Conservation (phyloP, 495 filamentous ascomycete genomes). For the Daldinia caldariorum region DNA sequence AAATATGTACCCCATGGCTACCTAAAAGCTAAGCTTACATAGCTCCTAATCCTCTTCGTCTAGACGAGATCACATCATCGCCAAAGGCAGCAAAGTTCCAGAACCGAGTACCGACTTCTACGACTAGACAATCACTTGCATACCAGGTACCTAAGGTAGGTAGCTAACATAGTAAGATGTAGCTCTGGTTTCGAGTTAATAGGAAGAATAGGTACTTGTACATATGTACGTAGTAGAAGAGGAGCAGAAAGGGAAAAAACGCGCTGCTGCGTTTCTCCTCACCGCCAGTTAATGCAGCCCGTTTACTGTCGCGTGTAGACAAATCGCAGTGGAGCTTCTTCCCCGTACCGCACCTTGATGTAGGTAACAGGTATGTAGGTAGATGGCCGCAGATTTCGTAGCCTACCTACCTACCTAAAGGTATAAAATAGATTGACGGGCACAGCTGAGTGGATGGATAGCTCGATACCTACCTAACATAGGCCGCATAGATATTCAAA, state of each 20-base stretch:
- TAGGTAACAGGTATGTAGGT: neutral
- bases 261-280: constrained; percentile 20
- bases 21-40: neutral
- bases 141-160: too few species aligned
- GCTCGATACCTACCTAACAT: neutral
- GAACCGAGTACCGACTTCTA: constrained; percentile 17
- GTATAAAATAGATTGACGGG: constrained; percentile 40
- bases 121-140: neutral
- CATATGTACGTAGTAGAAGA: too few species aligned
- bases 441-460: constrained; percentile 28
- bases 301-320: constrained; percentile 41
- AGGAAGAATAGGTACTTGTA: too few species aligned
- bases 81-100: constrained; percentile 15
- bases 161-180: neutral
- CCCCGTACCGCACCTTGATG: neutral
- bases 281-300: constrained; percentile 36
- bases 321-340: constrained; percentile 33
- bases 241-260: constrained; percentile 10
- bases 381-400: constrained; percentile 38
- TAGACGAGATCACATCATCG: constrained; percentile 8
- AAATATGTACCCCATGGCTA: neutral
- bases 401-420: too few species aligned
- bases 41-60: neutral
- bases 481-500: constrained; percentile 38
- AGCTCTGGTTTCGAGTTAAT: constrained; percentile 4